These are phyloP conservation scores for Cyclotella baltica DNA, from an alignment of 108 stramenopile genomes.

Conservation along the genomic window DNA sequence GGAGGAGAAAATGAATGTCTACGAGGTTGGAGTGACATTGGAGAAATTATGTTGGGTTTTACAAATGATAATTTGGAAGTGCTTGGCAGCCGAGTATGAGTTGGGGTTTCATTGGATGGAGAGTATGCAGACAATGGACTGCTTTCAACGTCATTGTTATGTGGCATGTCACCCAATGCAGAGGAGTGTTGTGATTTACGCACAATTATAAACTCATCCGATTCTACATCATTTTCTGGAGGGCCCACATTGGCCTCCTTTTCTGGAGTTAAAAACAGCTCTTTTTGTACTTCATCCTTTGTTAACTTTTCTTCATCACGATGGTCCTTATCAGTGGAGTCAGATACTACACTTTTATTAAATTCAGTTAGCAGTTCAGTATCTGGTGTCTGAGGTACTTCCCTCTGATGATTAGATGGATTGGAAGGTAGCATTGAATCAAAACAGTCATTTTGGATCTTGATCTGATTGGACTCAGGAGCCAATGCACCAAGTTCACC, in stretches of 20 bases:
- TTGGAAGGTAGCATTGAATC: neutral
- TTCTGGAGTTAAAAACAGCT: constrained; percentile 6
- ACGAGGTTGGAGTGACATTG: neutral
- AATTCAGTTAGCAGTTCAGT: neutral
- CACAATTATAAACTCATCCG: neutral
- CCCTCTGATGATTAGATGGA: neutral
- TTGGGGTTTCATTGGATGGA: neutral
- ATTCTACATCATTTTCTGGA: neutral
- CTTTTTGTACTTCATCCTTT: neutral
- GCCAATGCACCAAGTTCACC: neutral
- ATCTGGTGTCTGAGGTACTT: neutral
- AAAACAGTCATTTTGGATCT: too few relatives aligned
- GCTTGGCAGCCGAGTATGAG: neutral
- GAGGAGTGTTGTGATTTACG: neutral
- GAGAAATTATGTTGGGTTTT: neutral
- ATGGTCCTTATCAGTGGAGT: neutral
- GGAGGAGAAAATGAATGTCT: neutral
- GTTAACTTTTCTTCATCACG: constrained; percentile 6
- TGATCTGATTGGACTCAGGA: neutral
- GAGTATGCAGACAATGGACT: constrained; percentile 5
- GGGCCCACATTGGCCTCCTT: neutral
- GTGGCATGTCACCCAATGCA: neutral
- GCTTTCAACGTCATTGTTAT: neutral
- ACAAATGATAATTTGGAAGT: neutral
- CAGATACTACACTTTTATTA: neutral